A percentile compares a stretch with the other conserved stretches of the same genome.
Evolutionary conservation across 495 filamentous ascomycete genomes (phyloP).

Genomic region (Tuber brumale): DNA sequence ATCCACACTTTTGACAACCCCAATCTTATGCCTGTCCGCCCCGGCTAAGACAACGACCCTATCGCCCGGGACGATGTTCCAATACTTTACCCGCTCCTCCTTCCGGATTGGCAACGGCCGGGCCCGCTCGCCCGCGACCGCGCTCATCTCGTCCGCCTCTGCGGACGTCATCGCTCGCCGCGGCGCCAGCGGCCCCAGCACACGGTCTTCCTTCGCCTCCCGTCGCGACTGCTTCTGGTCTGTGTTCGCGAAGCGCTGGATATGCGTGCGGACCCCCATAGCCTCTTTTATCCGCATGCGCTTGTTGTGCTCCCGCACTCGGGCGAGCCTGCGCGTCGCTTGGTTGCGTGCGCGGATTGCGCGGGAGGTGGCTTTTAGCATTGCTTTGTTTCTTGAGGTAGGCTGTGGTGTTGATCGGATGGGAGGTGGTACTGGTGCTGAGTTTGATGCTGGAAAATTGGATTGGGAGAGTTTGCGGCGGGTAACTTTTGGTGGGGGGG

Average conservation of each 20-base stretch:
- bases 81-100: constrained; percentile 50
- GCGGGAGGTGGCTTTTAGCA: constrained; percentile 26
- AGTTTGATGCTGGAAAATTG: not conserved
- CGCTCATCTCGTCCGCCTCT: constrained; percentile 56
- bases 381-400: constrained; percentile 2
- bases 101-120: constrained; percentile 44
- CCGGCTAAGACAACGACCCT: constrained; percentile 72
- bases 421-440: constrained; percentile 5
- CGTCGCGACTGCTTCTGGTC: constrained; percentile 40
- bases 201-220: constrained; percentile 60
- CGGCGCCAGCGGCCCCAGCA: constrained; percentile 68
- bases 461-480: not conserved
- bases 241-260: constrained; percentile 8
- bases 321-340: constrained; percentile 25
- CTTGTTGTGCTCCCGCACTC: constrained; percentile 28
- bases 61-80: constrained; percentile 63
- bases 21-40: constrained; percentile 73
- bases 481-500: not conserved
- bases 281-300: constrained; percentile 20
- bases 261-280: constrained; percentile 29
- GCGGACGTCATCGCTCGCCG: constrained; percentile 45
- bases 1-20: constrained; percentile 56
- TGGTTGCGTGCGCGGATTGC: constrained; percentile 29
- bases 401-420: constrained; percentile 2
- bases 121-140: constrained; percentile 46